These are phyloP conservation scores for Clavaria fumosa DNA, from an alignment of 768 basidiomycete species.

Conservation along the genomic window DNA sequence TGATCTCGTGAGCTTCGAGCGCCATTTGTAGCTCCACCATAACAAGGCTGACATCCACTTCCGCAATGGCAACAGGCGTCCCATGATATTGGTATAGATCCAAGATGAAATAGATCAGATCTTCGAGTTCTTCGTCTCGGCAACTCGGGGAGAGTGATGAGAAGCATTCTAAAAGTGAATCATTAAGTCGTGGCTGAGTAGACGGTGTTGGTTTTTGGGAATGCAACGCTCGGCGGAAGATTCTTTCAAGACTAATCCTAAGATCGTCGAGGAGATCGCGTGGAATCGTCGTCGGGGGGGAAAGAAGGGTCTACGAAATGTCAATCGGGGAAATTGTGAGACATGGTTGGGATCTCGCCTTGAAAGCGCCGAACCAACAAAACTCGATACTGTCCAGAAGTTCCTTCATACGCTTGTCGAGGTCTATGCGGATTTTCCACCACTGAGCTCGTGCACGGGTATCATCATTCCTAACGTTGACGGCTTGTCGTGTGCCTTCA, in stretches of 20 bases:
- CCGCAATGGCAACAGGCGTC: constrained; percentile 72
- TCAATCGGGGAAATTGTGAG: constrained; percentile 4
- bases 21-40: constrained; percentile 66
- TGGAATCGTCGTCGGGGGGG: constrained; percentile 27
- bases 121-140: constrained; percentile 88
- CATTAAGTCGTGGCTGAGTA: constrained; percentile 44
- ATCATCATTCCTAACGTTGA: constrained; percentile 52
- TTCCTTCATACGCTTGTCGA: constrained; percentile 65
- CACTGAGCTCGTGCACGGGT: constrained; percentile 52
- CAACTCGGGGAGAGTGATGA: constrained; percentile 69
- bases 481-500: constrained; percentile 56
- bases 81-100: constrained; percentile 94
- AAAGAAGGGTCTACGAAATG: constrained; percentile 42
- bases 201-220: constrained; percentile 48
- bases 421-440: constrained; percentile 69
- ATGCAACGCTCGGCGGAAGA: constrained; percentile 53
- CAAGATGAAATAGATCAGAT: constrained; percentile 83
- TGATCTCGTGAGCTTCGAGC: constrained; percentile 49
- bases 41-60: constrained; percentile 87
- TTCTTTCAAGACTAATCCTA: constrained; percentile 51
- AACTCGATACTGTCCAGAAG: constrained; percentile 81
- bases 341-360: constrained; percentile 34
- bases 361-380: constrained; percentile 96
- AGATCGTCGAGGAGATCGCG: constrained; percentile 38
- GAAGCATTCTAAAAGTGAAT: constrained; percentile 72